Base-by-base conservation (phyloP, 495 filamentous ascomycete genomes). In the Aspergillus incahuasiensis region DNA sequence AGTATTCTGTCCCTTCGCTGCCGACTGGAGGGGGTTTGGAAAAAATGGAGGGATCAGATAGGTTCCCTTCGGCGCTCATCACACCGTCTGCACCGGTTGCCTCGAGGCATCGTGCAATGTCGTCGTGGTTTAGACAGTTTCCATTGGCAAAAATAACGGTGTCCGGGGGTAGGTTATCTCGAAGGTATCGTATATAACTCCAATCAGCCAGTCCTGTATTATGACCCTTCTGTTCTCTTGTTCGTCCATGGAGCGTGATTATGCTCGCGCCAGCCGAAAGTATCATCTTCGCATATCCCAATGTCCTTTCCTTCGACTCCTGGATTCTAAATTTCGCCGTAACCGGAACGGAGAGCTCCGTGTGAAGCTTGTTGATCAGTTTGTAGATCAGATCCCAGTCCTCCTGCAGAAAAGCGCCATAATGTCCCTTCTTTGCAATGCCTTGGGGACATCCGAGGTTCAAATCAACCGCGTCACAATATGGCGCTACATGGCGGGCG, bases 361-460 rank as follows among this genome's bases (percentile, higher is more conserved):
- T 73, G 60, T 95, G 89, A 19, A 97, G 77, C 11, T 72, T 88
- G 52, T 85, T 84, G 57, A 99, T 91, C 51, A 99, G 71, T 6
- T 75, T 76, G 59, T 84, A 86, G 48, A 99, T 88, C 40, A 95
- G 73, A 19, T 83, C 80, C 80, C 90, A 91, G 55, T 97, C 87
- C 68, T 99, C 94, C 64, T 99, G 94, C 39, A 99, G 71, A 63
- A 96, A 98, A 9, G 91, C 85, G 8, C 94, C 94, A 64, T 99
- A 99, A 63, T 89, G 85, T 5, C 94, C 94, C 63, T 84, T 88
- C 61, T 80, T 80, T 30, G 94, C 94, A 54, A 99, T 99, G 1
- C 92, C 91, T 65, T 99, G 94, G 1, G 94, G 94, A 74, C 94
- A 99, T n/a, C 94, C 94, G 1, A 99, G 80, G 66, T 99, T 99